Evolutionary conservation across 352 stramenopile genomes (phyloP).

Genomic region (Pythium rhizo-oryzae): DNA sequence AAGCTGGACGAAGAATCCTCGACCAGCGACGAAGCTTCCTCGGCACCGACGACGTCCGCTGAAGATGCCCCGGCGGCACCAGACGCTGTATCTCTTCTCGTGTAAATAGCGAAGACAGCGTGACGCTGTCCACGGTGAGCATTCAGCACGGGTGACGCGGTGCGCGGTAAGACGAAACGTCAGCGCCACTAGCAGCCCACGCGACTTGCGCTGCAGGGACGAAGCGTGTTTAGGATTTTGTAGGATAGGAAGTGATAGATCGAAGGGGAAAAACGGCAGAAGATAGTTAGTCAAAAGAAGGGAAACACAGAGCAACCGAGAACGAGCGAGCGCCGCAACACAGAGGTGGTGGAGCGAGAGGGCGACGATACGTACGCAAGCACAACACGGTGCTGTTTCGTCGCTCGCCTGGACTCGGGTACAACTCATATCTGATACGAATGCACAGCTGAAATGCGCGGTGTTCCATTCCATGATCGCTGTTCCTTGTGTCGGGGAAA

Average conservation of each 20-base stretch:
- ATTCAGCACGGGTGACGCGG: too few relatives aligned
- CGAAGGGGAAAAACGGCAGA: not conserved
- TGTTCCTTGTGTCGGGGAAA: too few relatives aligned
- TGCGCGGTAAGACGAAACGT: too few relatives aligned
- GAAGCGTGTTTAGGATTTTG: slow-evolving; percentile 11
- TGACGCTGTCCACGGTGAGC: not conserved
- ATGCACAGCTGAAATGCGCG: too few relatives aligned
- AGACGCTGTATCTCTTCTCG: not conserved
- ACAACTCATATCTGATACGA: too few relatives aligned
- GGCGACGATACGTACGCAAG: too few relatives aligned
- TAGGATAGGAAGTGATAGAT: slow-evolving; percentile 18
- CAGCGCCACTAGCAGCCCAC: not conserved
- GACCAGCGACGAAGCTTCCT: not conserved
- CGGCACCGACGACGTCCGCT: not conserved
- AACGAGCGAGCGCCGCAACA: too few relatives aligned
- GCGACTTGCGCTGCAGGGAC: too few relatives aligned
- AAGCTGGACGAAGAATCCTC: not conserved
- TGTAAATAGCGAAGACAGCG: not conserved
- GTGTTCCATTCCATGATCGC: too few relatives aligned
- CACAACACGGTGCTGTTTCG: too few relatives aligned
- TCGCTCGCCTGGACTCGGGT: not conserved
- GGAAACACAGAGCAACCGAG: not conserved
- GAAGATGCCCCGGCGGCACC: not conserved
- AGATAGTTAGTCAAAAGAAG: not conserved
- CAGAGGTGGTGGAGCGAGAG: too few relatives aligned